Evolutionary conservation across 176 grass and related monocot genomes (phyloP).

Genomic region (Oryza nivara): DNA sequence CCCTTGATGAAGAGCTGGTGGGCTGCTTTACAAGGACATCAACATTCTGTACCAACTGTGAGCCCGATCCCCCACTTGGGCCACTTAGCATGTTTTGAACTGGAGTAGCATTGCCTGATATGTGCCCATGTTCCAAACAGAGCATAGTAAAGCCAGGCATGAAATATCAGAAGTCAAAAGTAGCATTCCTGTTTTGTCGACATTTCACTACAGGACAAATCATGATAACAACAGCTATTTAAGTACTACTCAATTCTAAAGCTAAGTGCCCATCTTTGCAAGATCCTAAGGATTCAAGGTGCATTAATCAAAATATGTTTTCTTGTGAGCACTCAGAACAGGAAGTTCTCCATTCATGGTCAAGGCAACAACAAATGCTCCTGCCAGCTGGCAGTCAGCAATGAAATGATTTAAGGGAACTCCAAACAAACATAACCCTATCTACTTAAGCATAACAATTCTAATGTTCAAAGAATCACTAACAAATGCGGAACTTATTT

Average conservation of each 20-base stretch:
- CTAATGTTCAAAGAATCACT: constrained; percentile 11
- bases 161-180: constrained; percentile 25
- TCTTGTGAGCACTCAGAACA: constrained; percentile 6
- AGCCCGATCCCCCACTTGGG: constrained; percentile 37
- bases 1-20: constrained; percentile 74
- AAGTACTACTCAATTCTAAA: background rate
- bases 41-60: constrained; percentile 54
- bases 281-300: constrained; percentile 4
- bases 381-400: background rate
- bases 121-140: background rate
- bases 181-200: background rate
- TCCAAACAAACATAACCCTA: constrained; percentile 2
- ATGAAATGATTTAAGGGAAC: background rate
- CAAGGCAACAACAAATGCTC: background rate
- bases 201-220: constrained; percentile 15
- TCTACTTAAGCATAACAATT: background rate
- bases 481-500: background rate
- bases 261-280: background rate
- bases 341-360: background rate
- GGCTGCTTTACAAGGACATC: constrained; percentile 65
- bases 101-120: constrained; percentile 45
- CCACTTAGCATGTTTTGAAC: constrained; percentile 62
- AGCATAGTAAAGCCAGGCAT: constrained; percentile 14
- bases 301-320: constrained; percentile 1
- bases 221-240: constrained; percentile 6